phyloP scores from a whole-genome alignment of 2,329 filamentous ascomycete genomes.

The Ophiosphaerella narmari region DNA sequence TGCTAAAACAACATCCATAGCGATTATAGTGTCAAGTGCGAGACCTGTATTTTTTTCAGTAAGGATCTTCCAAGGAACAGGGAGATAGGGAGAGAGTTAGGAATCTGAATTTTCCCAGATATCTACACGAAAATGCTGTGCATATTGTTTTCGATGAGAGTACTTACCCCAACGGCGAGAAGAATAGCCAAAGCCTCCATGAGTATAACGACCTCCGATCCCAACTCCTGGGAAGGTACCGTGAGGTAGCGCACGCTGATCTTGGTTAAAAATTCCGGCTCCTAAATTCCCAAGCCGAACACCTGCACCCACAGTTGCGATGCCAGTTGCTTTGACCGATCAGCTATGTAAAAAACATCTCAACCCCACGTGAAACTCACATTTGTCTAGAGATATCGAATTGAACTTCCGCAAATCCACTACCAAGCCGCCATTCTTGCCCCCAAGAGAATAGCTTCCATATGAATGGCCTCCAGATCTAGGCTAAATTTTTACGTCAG shows the following conservation, averaged over 20 bases:
- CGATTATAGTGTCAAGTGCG: not conserved
- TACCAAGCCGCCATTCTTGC: conserved; percentile 51
- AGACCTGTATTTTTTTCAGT: not conserved
- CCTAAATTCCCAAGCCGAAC: conserved; percentile 49
- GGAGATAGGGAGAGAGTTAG: too few species aligned
- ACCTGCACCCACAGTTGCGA: conserved; percentile 52
- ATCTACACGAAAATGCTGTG: too few species aligned
- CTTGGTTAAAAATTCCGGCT: conserved; percentile 24
- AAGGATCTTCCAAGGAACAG: too few species aligned
- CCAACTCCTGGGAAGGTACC: conserved; percentile 54
- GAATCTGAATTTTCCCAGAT: too few species aligned
- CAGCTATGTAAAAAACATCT: conserved; percentile 30
- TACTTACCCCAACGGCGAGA: conserved; percentile 25
- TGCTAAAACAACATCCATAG: not conserved
- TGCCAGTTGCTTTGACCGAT: conserved; percentile 28
- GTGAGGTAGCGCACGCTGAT: conserved; percentile 49
- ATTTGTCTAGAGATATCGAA: conserved; percentile 46
- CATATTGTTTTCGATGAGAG: too few species aligned
- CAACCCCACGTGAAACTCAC: conserved; percentile 37
- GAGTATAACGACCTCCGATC: conserved; percentile 31
- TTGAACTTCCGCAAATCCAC: conserved; percentile 7
- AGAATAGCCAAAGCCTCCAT: conserved; percentile 32
- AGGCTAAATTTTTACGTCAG: conserved; percentile 59
- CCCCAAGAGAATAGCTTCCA: conserved; percentile 52
- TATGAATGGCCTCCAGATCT: conserved; percentile 66